Base-by-base conservation (phyloP, 2,329 filamentous ascomycete species). In the Aspergillus costaricaensis region DNA sequence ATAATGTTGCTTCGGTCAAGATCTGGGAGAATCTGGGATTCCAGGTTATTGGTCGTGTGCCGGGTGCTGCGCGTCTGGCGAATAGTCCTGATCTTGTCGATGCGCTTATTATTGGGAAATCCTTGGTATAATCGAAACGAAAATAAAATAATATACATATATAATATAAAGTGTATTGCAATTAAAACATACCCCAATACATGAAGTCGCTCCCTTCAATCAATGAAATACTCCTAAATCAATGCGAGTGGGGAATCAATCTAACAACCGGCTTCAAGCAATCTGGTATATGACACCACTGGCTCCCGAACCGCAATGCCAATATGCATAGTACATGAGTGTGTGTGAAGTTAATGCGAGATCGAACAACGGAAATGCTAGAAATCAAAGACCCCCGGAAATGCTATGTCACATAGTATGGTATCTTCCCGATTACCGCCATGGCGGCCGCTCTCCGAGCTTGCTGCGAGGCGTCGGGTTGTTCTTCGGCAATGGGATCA, bases 11-110 rank as follows among this genome's bases (percentile, higher is more conserved):
- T 9, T 77, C 75, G 0, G 69, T 76, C 58, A 70, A 68, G 19
- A 77, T 77, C 60, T 77, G 75, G 75, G 74, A 77, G 55, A 70
- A 67, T 19, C 67, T 77, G 3, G 75, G 75, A 0, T 77, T 77
- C 60, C 67, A 63, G 21, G 68, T 76, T 12, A 74, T 77, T 43
- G 75, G 75, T 4, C 71, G 75, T 2, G 75, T 77, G 23, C 75
- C 75, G 4, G 70, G 71, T 6, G 73, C 73, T 1, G 75, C 68
- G n/a, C 65, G 73, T 4, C 55, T 77, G 55, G 70, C 68, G 1
- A 77, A 76, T 55, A 76, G 74, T 44, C 68, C 73, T 41, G 69
- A 74, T 14, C 55, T 74, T 62, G 75, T 77, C 14, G 75, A 77
- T 73, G 75, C 75, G 8, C 67, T 77, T 66, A 76, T 77, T 44